These are phyloP conservation scores for Boletus rufocinnamomeus DNA, from an alignment of 768 basidiomycete species.

Conservation along the genomic window DNA sequence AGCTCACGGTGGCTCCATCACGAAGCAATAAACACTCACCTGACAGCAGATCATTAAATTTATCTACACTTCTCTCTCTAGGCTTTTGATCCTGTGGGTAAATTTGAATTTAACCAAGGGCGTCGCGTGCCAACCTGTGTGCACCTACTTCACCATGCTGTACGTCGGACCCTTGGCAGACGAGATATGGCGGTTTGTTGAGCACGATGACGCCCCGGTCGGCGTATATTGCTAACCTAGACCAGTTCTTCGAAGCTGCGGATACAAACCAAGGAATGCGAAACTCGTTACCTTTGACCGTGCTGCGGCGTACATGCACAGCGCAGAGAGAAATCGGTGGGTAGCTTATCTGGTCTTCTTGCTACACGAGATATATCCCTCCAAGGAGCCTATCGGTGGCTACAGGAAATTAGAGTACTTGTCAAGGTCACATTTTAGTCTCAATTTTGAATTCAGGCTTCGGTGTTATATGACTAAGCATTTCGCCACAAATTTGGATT, in stretches of 20 bases:
- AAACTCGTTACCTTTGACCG: constrained; percentile 24
- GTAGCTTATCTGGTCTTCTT: background rate
- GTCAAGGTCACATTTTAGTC: background rate
- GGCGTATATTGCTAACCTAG: constrained; percentile 46
- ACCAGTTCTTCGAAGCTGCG: constrained; percentile 30
- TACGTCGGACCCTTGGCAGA: constrained; percentile 48
- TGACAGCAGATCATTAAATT: constrained; percentile 40
- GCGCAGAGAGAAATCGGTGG: background rate
- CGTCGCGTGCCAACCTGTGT: constrained; percentile 3
- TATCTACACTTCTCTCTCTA: constrained; percentile 30
- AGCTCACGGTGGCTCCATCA: constrained; percentile 3
- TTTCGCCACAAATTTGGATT: background rate
- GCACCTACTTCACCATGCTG: constrained; percentile 26
- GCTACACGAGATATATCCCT: background rate
- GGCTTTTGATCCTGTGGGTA: constrained; percentile 20
- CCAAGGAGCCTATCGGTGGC: background rate
- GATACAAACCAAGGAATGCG: background rate
- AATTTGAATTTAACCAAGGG: constrained; percentile 2
- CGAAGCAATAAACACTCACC: constrained; percentile 28
- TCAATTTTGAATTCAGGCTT: no score
- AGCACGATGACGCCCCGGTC: constrained; percentile 56
- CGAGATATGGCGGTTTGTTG: constrained; percentile 61
- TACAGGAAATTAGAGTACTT: background rate
- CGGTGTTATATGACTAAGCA: constrained; percentile 11
- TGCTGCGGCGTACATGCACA: constrained; percentile 23